phyloP scores from a whole-genome alignment of 306 rosid species.

The Cyclanthera cordifolia region DNA sequence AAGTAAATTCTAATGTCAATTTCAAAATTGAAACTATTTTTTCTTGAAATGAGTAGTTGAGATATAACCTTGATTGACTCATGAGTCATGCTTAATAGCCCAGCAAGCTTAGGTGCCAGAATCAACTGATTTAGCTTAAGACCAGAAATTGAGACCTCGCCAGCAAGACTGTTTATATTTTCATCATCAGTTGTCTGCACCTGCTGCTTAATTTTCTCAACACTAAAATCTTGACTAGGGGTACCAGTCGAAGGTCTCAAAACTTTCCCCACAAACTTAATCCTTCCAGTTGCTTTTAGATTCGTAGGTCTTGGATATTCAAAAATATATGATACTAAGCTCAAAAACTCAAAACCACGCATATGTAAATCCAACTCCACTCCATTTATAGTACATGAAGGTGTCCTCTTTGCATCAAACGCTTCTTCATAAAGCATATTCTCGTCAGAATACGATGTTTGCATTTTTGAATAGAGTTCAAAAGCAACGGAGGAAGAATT shows the following conservation, averaged over 20 bases:
- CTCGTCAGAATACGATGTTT: constrained; percentile 44
- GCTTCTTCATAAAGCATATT: constrained; percentile 29
- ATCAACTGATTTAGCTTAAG: constrained; percentile 81
- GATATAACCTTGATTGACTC: constrained; percentile 55
- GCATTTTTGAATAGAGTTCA: constrained; percentile 56
- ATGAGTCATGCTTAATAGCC: constrained; percentile 51
- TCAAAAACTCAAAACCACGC: constrained; percentile 78
- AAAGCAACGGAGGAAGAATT: constrained; percentile 78
- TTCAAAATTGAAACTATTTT: neutral
- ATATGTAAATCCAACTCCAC: constrained; percentile 75
- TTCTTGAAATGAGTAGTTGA: constrained; percentile 10
- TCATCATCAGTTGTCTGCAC: constrained; percentile 28
- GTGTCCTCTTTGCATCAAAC: constrained; percentile 23
- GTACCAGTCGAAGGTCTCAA: constrained; percentile 30
- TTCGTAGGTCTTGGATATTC: constrained; percentile 71
- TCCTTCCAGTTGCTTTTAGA: constrained; percentile 75
- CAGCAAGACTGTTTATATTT: constrained; percentile 41
- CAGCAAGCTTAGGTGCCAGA: constrained; percentile 81
- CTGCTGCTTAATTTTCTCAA: constrained; percentile 27
- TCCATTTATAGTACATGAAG: constrained; percentile 54
- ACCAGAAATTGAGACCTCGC: constrained; percentile 68
- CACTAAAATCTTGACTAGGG: constrained; percentile 30
- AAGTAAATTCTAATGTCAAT: neutral
- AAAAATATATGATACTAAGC: constrained; percentile 46
- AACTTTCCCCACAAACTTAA: constrained; percentile 80